Evolutionary conservation across 345 rosid genomes (phyloP), one percentile per base, ranked within the genome.

Genomic region (Populus alba): DNA sequence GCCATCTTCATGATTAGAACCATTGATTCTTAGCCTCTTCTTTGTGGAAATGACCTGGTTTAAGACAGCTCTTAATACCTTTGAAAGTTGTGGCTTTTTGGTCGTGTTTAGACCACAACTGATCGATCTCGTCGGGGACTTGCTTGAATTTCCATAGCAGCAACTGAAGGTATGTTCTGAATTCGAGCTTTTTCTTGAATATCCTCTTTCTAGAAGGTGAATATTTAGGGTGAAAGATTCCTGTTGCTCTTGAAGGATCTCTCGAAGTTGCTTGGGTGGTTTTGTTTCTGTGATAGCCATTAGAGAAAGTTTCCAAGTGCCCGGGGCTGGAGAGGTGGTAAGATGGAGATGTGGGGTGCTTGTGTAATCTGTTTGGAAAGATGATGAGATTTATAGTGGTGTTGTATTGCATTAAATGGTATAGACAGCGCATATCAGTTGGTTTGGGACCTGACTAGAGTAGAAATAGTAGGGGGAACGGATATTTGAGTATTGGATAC

Each of bases 221-320:
- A 68, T 79, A 55, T 87, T 84, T 12, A 86, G 81, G 33, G 79
- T 53, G 71, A 90, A 90, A 75, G 93, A 93, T 41, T 91, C 95
- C 72, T 91, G 92, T 57, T 85, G 83, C 69, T 91, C 90, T 69
- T 80, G 81, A 39, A 90, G 95, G 39, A 88, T 74, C 33, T 91
- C 88, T 37, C 83, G 79, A 53, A 91, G 95, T 70, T 73, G 85
- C 75, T 77, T 87, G 5, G 65, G 80, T 75, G 76, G 81, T 41
- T 80, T 68, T 63, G 78, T 4, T 27, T 65, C 17, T 38, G 75
- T 67, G 62, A 76, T 67, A 38, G 83, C 83, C 84, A 85, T 88
- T 62, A 22, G 66, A 84, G 72, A 72, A 72, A 73, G 63, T 39
- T 38, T 45, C 6, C 10, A 22, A 3, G 13, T 38, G 27, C 47